These are phyloP conservation scores for Castanea sativa DNA, from an alignment of 306 rosid species.

Conservation along the genomic window DNA sequence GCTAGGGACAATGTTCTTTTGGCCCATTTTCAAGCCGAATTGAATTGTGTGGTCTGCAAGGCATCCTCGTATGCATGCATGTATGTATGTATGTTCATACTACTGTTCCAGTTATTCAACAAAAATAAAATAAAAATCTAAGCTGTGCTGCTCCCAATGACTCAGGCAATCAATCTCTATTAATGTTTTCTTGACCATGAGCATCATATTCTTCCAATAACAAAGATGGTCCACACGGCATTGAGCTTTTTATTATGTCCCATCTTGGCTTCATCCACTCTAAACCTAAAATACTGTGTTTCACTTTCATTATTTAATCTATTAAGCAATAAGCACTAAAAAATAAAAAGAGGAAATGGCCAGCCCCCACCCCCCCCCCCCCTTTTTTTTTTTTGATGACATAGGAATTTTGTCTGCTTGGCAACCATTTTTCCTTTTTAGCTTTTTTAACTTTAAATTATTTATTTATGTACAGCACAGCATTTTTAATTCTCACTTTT, in stretches of 20 bases:
- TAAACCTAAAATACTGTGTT: no score
- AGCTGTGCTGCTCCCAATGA: conserved; percentile 15
- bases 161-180: conserved; percentile 1
- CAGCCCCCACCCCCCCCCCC: background rate
- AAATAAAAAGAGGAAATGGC: no score
- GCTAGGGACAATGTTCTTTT: conserved; percentile 3
- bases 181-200: conserved; percentile 6
- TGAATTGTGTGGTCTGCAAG: conserved; percentile 21
- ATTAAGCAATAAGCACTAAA: no score
- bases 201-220: background rate
- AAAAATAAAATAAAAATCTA: background rate
- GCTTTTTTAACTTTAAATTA: no score
- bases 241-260: background rate
- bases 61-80: background rate
- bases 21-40: conserved; percentile 15
- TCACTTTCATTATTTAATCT: no score
- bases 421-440: no score
- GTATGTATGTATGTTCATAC: background rate
- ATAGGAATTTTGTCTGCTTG: no score
- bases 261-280: no score
- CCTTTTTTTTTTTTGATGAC: no score
- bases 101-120: conserved; percentile 16
- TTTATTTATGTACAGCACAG: no score
- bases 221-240: conserved; percentile 18
- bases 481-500: no score